These are phyloP conservation scores for Phascolomyces articulosus DNA, from an alignment of 371 early-diverging fungal genomes.

Conservation along the genomic window DNA sequence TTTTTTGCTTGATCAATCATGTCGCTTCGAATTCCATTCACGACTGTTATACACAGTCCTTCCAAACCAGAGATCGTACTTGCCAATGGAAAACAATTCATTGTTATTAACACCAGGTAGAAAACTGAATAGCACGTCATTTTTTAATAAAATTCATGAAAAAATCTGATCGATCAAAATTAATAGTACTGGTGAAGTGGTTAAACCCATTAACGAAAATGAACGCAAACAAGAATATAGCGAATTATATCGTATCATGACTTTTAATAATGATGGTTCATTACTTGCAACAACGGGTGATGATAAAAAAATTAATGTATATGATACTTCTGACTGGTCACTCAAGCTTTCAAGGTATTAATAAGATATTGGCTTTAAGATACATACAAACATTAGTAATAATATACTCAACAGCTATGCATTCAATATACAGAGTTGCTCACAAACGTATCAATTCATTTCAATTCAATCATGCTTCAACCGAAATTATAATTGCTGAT, in stretches of 20 bases:
- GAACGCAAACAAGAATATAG: conserved; percentile 39
- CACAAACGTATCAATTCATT: conserved; percentile 75
- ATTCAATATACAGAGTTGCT: conserved; percentile 46
- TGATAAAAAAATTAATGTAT: conserved; percentile 73
- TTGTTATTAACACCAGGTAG: conserved; percentile 63
- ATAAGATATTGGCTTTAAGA: too few species aligned
- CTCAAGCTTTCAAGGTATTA: conserved; percentile 51
- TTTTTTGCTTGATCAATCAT: neutral
- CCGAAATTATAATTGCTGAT: conserved; percentile 79
- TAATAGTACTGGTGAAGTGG: conserved; percentile 44
- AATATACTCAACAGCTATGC: too few species aligned
- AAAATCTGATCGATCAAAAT: neutral
- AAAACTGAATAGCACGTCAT: neutral
- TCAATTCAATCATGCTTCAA: conserved; percentile 61
- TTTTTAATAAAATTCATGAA: neutral
- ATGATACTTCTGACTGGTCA: conserved; percentile 69
- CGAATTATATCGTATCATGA: conserved; percentile 56
- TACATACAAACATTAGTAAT: too few species aligned
- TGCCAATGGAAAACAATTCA: conserved; percentile 61
- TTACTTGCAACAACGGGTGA: conserved; percentile 70
- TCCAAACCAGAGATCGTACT: conserved; percentile 57
- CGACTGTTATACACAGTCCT: conserved; percentile 52
- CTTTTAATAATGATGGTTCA: conserved; percentile 62
- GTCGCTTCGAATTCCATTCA: conserved; percentile 48
- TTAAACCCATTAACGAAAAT: conserved; percentile 33